These are phyloP conservation scores for Reutealis trisperma DNA, from an alignment of 345 rosid species.

Conservation along the genomic window DNA sequence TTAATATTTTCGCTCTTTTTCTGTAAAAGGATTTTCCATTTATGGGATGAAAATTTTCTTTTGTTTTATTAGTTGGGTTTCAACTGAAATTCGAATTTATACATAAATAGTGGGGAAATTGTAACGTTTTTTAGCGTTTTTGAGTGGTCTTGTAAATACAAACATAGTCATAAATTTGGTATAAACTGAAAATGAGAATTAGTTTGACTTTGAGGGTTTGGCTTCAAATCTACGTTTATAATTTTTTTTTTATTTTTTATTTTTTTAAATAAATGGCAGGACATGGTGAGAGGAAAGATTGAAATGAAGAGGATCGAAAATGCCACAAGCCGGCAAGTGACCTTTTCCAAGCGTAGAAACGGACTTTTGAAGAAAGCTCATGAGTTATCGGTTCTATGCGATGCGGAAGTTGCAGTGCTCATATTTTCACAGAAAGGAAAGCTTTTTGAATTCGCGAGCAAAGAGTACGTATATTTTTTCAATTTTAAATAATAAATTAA, in stretches of 20 bases:
- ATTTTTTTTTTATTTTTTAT: slow-evolving; percentile 4
- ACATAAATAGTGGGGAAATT: too few species aligned
- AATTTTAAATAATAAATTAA: too few species aligned
- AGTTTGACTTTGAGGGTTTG: slow-evolving; percentile 12
- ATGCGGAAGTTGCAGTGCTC: slow-evolving; percentile 58
- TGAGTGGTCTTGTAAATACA: too few species aligned
- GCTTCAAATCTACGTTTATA: neutral
- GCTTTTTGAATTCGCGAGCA: slow-evolving; percentile 45
- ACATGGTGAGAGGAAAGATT: slow-evolving; percentile 66
- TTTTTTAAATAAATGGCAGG: neutral
- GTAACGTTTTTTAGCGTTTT: too few species aligned
- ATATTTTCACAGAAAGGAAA: slow-evolving; percentile 59
- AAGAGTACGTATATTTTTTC: slow-evolving; percentile 34
- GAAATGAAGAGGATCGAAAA: slow-evolving; percentile 63
- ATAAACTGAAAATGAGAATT: neutral
- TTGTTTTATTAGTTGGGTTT: too few species aligned
- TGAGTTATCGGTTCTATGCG: slow-evolving; percentile 66
- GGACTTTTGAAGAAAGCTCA: slow-evolving; percentile 64
- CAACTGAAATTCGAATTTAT: too few species aligned
- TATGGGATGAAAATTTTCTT: too few species aligned
- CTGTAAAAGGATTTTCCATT: too few species aligned
- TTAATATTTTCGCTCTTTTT: neutral
- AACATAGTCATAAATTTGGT: too few species aligned
- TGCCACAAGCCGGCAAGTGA: slow-evolving; percentile 56
- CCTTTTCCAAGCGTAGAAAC: slow-evolving; percentile 57